Base-by-base conservation (phyloP, 805 yeast genomes). In the Barnettozyma vustinii region DNA sequence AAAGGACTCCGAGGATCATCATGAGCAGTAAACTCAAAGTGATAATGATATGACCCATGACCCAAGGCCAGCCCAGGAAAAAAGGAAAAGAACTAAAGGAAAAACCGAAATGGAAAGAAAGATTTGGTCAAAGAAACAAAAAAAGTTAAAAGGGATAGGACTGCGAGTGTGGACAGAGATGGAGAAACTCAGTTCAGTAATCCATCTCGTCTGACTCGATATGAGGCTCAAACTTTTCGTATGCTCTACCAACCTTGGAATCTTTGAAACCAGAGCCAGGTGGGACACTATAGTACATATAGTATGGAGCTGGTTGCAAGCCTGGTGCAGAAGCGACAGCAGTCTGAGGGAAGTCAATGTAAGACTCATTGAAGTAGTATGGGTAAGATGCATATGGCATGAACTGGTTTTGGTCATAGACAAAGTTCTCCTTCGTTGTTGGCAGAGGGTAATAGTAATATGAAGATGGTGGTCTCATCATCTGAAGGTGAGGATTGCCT, bases 391-490 rank as follows among this genome's bases (percentile, higher is more conserved):
- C 54, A 36, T 59, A 58, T 20, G 60, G 46, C 45, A 57, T 32
- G 44, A 52, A 59, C 37, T 54, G 46, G 9, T 51, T 52, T 32
- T 56, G 59, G 21, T 63, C 70, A 45, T 58, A 62, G 3, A 63
- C 59, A 42, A 53, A 52, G 40, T 53, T 59, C 37, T 63, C 63
- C 43, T 64, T 65, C 26, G 42, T 20, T 13, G 42, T 16, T 25
- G 67, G 66, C 42, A 60, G 57, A 30, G 65, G 57, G 43, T 62
- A 62, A 49, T 63, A 68, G 47, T 55, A 64, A 40, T 58, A 64
- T 23, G 63, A 52, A 9, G 64, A 56, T 23, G 65, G 61, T 15
- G 62, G 62, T 40, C 46, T 49, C 48, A 48, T 13, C 42, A 48
- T 33, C 32, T 51, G 52, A 16, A 50, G 39, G 15, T 41, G 44